phyloP scores from a whole-genome alignment of 148 eudicot species.

The Camellia lanceoleosa region DNA sequence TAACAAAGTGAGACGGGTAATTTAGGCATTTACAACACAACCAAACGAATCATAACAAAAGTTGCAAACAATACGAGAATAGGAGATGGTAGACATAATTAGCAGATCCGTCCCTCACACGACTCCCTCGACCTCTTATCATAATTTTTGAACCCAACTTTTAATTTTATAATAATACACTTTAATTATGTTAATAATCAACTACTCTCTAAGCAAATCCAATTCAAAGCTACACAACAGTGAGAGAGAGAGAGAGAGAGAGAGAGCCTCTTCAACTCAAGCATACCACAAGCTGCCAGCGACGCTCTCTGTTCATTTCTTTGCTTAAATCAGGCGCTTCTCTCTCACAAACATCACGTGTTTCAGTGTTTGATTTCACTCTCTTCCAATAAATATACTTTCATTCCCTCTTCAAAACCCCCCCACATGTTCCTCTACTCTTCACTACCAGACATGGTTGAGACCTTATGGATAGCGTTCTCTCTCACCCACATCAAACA shows the following conservation, averaged over 20 bases:
- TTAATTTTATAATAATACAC: background rate
- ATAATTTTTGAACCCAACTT: constrained; percentile 11
- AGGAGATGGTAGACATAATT: background rate
- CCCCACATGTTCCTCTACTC: background rate
- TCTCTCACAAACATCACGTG: constrained; percentile 1
- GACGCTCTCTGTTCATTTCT: background rate
- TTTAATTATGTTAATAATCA: constrained; percentile 12
- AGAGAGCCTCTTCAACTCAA: background rate
- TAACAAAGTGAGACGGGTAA: background rate
- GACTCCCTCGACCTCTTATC: constrained; percentile 3
- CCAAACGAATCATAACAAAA: background rate
- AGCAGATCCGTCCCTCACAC: constrained; percentile 10
- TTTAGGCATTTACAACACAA: background rate
- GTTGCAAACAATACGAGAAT: background rate
- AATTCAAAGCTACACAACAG: background rate
- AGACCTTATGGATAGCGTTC: constrained; percentile 30
- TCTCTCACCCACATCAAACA: constrained; percentile 10
- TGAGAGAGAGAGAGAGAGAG: background rate
- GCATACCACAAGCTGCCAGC: background rate
- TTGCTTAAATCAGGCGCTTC: background rate
- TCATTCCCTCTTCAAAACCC: background rate
- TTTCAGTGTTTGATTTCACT: constrained; percentile 16
- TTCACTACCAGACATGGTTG: constrained; percentile 22
- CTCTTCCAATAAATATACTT: background rate
- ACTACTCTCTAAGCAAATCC: constrained; percentile 12